Base-by-base conservation (phyloP, 2,329 filamentous ascomycete species). In the Pseudogymnoascus sp. region DNA sequence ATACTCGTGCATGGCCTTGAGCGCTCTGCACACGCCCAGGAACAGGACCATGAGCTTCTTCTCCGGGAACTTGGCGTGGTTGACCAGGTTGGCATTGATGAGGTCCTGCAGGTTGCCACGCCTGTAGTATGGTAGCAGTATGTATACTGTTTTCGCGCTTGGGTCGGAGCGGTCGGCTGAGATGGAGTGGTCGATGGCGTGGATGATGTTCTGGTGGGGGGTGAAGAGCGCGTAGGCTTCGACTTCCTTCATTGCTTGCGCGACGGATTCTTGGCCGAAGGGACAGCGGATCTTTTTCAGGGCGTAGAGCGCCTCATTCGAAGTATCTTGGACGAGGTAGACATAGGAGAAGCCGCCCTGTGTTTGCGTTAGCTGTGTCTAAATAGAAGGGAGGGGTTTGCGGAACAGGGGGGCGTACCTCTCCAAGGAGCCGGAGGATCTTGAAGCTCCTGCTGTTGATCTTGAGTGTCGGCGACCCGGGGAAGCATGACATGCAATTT, bases 241-340 rank as follows among this genome's bases (percentile, higher is more conserved):
- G 67, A 98, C 95, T 80, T 99, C 95, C 76, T 93, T 93, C 83
- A 98, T 89, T 62, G 95, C 95, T 75, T 91, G 92, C 69, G 92
- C 87, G 65, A 99, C 93, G 25, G 92, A 96, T 81, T 99, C 95
- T 77, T 95, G 90, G 69, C 95, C 95, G 73, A 99, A 98, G 4
- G 95, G 93, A 81, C 95, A 99, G 74, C 93, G 89, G 77, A 99
- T 99, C 83, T 99, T 99, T 79, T 99, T 99, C 67, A 98, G 87
- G 16, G 95, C 95, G 76, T 96, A 93, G 57, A 96, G 85, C 71
- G 93, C 87, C 65, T 90, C 90, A 62, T 86, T 89, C 63, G 85
- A 81, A 60, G 90, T 93, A 76, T 97, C 93, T 81, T 98, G 90
- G 66, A 99, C 95, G 65, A 99, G 90, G 79, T 99, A 99, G 71